A percentile compares a stretch with the other conserved stretches of the same genome.
Conservation (phyloP, 495 filamentous ascomycete species). For the Apiosordaria backusii region DNA sequence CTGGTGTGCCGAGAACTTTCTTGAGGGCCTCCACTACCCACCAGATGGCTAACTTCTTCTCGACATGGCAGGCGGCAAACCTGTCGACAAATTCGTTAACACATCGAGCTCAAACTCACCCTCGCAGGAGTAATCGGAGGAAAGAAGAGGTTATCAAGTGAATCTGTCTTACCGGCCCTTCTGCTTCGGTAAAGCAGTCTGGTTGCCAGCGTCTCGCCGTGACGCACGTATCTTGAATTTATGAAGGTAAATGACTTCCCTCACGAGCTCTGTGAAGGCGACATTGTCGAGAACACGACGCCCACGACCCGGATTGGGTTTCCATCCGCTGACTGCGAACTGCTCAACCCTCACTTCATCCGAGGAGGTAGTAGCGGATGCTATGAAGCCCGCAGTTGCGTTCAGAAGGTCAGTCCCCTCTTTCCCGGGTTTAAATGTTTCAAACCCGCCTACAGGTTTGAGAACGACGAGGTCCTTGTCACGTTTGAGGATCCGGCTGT, state of each 20-base stretch:
- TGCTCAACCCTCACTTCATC: not conserved
- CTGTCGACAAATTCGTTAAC: too few relatives aligned
- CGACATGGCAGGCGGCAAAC: constrained; percentile 1
- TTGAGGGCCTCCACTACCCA: constrained; percentile 12
- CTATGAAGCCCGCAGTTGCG: constrained; percentile 13
- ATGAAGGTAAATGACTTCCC: not conserved
- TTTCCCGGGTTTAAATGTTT: constrained; percentile 2
- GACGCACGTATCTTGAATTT: not conserved
- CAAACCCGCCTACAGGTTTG: not conserved
- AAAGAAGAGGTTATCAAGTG: too few relatives aligned
- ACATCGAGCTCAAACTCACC: not conserved
- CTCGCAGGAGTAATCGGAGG: too few relatives aligned
- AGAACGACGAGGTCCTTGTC: not conserved
- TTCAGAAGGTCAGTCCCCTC: not conserved
- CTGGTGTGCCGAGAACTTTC: constrained; percentile 11
- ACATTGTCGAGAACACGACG: constrained; percentile 6
- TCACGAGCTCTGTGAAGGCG: constrained; percentile 9
- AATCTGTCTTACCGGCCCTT: too few relatives aligned
- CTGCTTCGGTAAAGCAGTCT: constrained; percentile 3
- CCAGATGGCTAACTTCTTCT: constrained; percentile 19
- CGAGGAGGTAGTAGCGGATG: not conserved
- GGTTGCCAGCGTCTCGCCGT: constrained; percentile 11
- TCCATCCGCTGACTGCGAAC: constrained; percentile 17
- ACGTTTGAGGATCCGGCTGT: constrained; percentile 2
- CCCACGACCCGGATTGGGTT: not conserved